Percentiles rank a stretch among this genome's conserved stretches.
Evolutionary conservation across 2,329 filamentous ascomycete species (phyloP).

Genomic region (Rhynchosporium graminicola): DNA sequence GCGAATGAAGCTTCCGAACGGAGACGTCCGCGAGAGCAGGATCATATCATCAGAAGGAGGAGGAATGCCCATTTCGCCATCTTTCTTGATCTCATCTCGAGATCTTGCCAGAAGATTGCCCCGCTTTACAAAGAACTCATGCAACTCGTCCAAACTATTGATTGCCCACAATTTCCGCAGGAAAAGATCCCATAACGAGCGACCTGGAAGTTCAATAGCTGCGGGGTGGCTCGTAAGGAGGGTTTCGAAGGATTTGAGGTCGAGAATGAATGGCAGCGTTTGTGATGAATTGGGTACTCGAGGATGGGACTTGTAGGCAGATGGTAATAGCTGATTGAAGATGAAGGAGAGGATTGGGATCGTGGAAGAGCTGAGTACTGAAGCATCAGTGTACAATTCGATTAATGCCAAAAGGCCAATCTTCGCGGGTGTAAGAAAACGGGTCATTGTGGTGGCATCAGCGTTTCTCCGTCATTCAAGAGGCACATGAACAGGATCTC

Average conservation of each 20-base stretch:
- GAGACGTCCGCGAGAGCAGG: conserved; percentile 70
- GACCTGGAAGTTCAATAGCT: conserved; percentile 64
- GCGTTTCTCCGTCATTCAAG: not conserved
- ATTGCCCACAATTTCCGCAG: conserved; percentile 81
- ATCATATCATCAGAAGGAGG: conserved; percentile 54
- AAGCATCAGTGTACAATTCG: conserved; percentile 75
- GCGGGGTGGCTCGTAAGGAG: conserved; percentile 55
- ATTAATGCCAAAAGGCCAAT: conserved; percentile 79
- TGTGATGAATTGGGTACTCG: conserved; percentile 17
- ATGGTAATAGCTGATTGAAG: conserved; percentile 66
- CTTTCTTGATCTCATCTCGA: conserved; percentile 59
- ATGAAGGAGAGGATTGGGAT: conserved; percentile 79
- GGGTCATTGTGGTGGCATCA: conserved; percentile 57
- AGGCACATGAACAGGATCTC: not conserved
- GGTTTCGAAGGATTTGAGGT: conserved; percentile 60
- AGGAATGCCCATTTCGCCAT: conserved; percentile 54
- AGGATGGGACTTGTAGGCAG: conserved; percentile 38
- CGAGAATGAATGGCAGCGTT: conserved; percentile 47
- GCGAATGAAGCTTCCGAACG: conserved; percentile 79
- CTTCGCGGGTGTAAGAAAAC: conserved; percentile 86
- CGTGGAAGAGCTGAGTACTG: conserved; percentile 68
- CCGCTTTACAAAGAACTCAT: conserved; percentile 69
- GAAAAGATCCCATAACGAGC: conserved; percentile 85
- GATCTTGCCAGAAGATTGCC: conserved; percentile 60
- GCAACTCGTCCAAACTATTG: conserved; percentile 78